These are phyloP conservation scores for Monosporozyma yasuniensis DNA, from an alignment of 805 yeast genomes.

Conservation along the genomic window DNA sequence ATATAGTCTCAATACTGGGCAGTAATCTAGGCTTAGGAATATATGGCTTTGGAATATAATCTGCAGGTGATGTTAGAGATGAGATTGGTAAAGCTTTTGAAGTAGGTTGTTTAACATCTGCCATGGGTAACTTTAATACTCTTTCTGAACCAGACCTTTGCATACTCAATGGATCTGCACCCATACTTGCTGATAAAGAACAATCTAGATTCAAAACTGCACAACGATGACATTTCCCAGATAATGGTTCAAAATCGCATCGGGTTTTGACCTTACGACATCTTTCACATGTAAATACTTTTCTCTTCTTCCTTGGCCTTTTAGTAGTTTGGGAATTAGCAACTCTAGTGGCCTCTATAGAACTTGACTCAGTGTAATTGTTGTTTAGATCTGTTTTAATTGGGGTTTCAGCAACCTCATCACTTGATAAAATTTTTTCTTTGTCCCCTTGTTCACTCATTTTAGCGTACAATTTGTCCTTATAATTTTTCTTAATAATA, in stretches of 20 bases:
- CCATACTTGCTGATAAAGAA: slow-evolving; percentile 27
- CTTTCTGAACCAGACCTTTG: neutral
- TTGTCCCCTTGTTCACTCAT: neutral
- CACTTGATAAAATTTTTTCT: neutral
- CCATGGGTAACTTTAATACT: neutral
- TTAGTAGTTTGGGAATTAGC: neutral
- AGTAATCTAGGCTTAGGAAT: neutral
- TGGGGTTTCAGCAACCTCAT: neutral
- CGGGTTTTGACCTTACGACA: slow-evolving; percentile 52
- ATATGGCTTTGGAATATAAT: neutral
- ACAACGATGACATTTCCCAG: slow-evolving; percentile 45
- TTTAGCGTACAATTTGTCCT: neutral
- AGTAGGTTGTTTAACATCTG: neutral
- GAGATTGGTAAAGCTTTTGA: neutral
- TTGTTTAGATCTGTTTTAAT: neutral
- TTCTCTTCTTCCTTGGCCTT: slow-evolving; percentile 32
- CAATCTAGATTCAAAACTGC: slow-evolving; percentile 39
- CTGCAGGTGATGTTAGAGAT: neutral
- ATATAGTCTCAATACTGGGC: neutral
- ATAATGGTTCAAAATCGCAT: slow-evolving; percentile 41
- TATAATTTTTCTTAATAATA: too few relatives aligned
- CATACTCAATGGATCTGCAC: neutral
- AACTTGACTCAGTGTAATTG: neutral
- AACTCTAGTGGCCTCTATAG: neutral
- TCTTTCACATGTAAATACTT: slow-evolving; percentile 38